Evolutionary conservation across 257 asterid species (phyloP).

Genomic region (Apocynum venetum): DNA sequence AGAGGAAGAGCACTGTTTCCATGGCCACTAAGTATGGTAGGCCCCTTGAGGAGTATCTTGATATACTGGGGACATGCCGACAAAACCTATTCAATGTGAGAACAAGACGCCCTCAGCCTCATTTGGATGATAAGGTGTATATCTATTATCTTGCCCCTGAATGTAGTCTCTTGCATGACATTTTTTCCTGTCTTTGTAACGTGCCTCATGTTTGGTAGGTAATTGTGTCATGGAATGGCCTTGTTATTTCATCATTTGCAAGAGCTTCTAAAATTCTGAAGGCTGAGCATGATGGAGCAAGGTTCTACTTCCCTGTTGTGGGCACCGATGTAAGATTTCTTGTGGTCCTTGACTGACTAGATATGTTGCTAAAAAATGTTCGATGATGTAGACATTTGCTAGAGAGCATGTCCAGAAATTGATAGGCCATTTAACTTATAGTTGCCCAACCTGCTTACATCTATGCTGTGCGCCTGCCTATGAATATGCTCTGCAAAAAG

Average conservation of each 20-base stretch:
- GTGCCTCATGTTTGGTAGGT: slow-evolving; percentile 44
- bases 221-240: slow-evolving; percentile 98
- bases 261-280: slow-evolving; percentile 79
- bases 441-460: not conserved
- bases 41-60: slow-evolving; percentile 54
- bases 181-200: not conserved
- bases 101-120: slow-evolving; percentile 72
- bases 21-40: slow-evolving; percentile 66
- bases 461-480: not conserved
- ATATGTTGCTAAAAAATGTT: not conserved
- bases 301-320: slow-evolving; percentile 59
- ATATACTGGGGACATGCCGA: slow-evolving; percentile 57
- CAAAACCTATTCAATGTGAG: slow-evolving; percentile 60
- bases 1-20: slow-evolving; percentile 52
- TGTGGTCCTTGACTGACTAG: not conserved
- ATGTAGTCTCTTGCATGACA: not conserved
- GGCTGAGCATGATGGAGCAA: slow-evolving; percentile 60
- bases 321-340: slow-evolving; percentile 60
- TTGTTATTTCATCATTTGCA: slow-evolving; percentile 82
- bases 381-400: no score
- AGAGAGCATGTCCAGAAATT: not conserved
- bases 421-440: not conserved
- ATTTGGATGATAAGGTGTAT: slow-evolving; percentile 87
- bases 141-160: not conserved
- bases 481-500: not conserved